Percentiles rank a stretch among this genome's conserved stretches.
These are phyloP conservation scores for Neurospora discreta DNA, from an alignment of 495 filamentous ascomycete genomes.

Conservation along the genomic window DNA sequence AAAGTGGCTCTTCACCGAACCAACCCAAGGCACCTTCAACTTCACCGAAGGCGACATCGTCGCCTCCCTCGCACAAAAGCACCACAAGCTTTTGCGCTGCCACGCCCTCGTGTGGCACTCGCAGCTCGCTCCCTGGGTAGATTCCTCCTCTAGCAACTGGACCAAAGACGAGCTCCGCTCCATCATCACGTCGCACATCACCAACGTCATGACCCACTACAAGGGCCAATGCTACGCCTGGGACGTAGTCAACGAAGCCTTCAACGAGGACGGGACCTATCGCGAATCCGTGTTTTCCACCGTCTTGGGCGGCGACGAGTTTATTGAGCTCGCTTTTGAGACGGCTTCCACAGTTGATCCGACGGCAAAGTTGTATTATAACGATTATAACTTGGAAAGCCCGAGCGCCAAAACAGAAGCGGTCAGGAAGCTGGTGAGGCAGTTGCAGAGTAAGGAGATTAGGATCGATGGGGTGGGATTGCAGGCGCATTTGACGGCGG, in stretches of 20 bases:
- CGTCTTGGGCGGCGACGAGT: conserved; percentile 40
- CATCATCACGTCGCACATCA: conserved; percentile 40
- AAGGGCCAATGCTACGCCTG: conserved; percentile 39
- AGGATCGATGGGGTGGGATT: conserved; percentile 40
- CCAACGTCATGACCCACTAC: conserved; percentile 39
- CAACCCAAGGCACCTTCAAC: conserved; percentile 31
- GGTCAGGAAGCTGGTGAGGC: conserved; percentile 12
- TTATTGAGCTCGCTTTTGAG: conserved; percentile 43
- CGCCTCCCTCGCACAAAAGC: conserved; percentile 32
- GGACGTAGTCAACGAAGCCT: conserved; percentile 60
- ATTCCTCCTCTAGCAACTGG: conserved; percentile 34
- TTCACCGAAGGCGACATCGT: conserved; percentile 38
- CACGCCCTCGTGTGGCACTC: conserved; percentile 50
- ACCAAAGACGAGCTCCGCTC: conserved; percentile 36
- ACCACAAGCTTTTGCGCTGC: conserved; percentile 38
- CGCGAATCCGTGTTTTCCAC: conserved; percentile 42
- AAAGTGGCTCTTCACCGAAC: conserved; percentile 39
- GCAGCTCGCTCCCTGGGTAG: conserved; percentile 45
- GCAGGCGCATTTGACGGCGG: conserved; percentile 45
- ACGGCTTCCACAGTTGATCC: conserved; percentile 41
- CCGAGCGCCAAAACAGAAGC: conserved; percentile 11
- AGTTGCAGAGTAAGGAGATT: conserved; percentile 33
- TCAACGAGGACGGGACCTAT: conserved; percentile 52
- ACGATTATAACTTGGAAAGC: conserved; percentile 49
- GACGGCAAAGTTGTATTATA: conserved; percentile 51